phyloP scores from a whole-genome alignment of 75 land plant species.

The Picea glauca region DNA sequence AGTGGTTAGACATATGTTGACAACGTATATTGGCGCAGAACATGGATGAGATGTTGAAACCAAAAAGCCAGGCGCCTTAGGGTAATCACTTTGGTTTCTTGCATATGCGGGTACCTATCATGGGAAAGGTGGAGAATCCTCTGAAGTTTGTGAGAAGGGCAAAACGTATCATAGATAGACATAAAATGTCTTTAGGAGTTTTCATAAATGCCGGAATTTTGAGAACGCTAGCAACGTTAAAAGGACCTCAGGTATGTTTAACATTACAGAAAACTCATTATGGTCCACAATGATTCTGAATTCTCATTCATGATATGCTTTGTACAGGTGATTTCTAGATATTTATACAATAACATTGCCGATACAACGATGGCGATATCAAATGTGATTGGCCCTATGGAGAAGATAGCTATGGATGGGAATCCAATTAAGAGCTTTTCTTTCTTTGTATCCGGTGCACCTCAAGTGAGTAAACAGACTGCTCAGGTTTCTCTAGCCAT shows the following conservation, averaged over 20 bases:
- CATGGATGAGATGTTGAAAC: background rate
- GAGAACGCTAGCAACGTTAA: background rate
- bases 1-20: background rate
- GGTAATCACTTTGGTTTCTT: background rate
- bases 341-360: background rate
- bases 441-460: conserved; percentile 32
- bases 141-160: background rate
- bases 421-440: conserved; percentile 27
- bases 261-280: no score
- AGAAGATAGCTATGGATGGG: conserved; percentile 27
- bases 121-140: background rate
- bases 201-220: background rate
- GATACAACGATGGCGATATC: conserved; percentile 38
- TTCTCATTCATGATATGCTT: no score
- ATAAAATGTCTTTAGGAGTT: background rate
- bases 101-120: no score
- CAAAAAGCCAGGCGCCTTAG: background rate
- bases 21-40: background rate
- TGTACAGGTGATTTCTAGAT: background rate
- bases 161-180: background rate
- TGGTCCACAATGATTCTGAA: background rate
- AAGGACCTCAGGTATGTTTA: background rate
- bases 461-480: conserved; percentile 25
- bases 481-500: background rate
- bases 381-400: conserved; percentile 41